A percentile compares a stretch with the other conserved stretches of the same genome.
These are phyloP conservation scores for Xerocomus minutiporus DNA, from an alignment of 1,284 basidiomycete genomes.

Conservation along the genomic window DNA sequence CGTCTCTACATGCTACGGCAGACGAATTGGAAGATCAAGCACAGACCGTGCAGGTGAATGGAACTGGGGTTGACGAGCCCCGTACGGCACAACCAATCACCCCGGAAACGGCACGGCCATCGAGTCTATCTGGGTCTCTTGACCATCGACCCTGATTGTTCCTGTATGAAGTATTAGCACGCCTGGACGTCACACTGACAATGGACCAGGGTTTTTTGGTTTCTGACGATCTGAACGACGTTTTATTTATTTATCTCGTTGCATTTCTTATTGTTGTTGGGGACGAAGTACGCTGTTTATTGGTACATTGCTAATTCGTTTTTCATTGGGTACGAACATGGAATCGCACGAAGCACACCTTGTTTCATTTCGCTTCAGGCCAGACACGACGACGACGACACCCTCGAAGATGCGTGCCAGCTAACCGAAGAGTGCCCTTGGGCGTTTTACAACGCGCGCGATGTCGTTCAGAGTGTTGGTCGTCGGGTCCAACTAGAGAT, in stretches of 20 bases:
- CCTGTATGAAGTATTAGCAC: too few species aligned
- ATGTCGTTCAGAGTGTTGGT: too few species aligned
- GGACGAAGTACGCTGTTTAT: not conserved
- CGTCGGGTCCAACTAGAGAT: too few species aligned
- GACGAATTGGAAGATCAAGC: constrained; percentile 10
- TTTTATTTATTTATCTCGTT: not conserved
- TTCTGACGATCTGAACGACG: not conserved
- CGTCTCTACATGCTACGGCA: not conserved
- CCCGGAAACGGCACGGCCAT: constrained; percentile 17
- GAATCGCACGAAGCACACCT: not conserved
- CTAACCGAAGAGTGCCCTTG: too few species aligned
- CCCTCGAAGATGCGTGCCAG: not conserved
- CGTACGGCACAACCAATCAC: constrained; percentile 19
- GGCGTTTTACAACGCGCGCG: too few species aligned
- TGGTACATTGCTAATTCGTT: not conserved
- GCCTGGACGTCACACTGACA: too few species aligned
- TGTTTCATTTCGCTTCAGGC: not conserved
- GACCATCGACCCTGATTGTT: not conserved
- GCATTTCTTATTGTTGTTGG: not conserved
- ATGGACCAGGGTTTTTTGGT: too few species aligned
- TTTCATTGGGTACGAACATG: not conserved
- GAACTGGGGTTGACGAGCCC: constrained; percentile 1
- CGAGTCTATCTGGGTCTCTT: not conserved
- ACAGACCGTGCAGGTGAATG: constrained; percentile 1
- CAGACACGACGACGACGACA: not conserved